Evolutionary conservation across 2,329 filamentous ascomycete species (phyloP).

Genomic region (Penicillium sp.): DNA sequence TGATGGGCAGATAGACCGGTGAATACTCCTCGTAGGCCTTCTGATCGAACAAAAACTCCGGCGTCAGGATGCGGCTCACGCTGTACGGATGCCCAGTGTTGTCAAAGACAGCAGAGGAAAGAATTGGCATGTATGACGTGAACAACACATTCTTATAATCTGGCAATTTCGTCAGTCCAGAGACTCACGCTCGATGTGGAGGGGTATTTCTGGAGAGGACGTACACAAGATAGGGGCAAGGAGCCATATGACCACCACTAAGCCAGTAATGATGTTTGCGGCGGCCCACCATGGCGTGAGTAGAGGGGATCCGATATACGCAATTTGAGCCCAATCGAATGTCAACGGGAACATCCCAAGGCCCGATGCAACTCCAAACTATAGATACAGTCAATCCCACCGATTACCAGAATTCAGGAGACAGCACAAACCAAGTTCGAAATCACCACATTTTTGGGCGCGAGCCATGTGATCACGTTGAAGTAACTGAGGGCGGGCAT

Average conservation of each 20-base stretch:
- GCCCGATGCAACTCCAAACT: slow-evolving; percentile 77
- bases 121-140: slow-evolving; percentile 78
- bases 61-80: slow-evolving; percentile 70
- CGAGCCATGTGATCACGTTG: slow-evolving; percentile 82
- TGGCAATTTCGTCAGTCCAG: slow-evolving; percentile 20
- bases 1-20: slow-evolving; percentile 77
- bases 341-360: slow-evolving; percentile 78
- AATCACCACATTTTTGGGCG: slow-evolving; percentile 76
- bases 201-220: too few relatives aligned
- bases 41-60: slow-evolving; percentile 70
- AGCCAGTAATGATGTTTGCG: slow-evolving; percentile 73
- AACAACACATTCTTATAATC: slow-evolving; percentile 73
- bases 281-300: slow-evolving; percentile 82
- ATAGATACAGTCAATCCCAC: slow-evolving; percentile 2
- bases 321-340: slow-evolving; percentile 88
- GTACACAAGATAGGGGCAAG: slow-evolving; percentile 66
- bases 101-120: slow-evolving; percentile 79
- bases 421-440: slow-evolving; percentile 58
- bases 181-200: too few relatives aligned
- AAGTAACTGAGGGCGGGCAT: slow-evolving; percentile 84
- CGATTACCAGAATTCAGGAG: neutral
- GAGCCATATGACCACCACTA: slow-evolving; percentile 80
- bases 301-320: slow-evolving; percentile 77
- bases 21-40: slow-evolving; percentile 75
- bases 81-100: slow-evolving; percentile 75